phyloP scores from a whole-genome alignment of 768 basidiomycete species.

The Tephrocybe sp. region DNA sequence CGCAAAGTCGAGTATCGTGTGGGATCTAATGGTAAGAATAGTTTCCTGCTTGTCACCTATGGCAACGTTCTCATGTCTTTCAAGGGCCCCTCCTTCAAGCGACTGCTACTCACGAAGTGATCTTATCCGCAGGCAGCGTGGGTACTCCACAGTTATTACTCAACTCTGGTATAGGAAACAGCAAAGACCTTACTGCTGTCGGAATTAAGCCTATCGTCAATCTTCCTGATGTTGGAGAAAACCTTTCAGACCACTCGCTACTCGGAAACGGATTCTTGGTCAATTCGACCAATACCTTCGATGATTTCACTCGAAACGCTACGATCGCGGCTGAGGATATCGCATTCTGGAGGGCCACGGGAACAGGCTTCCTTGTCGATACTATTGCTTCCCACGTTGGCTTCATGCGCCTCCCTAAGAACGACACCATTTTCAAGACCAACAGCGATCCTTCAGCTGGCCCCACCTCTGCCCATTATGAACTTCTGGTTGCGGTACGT shows the following conservation, averaged over 20 bases:
- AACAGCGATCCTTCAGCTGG: constrained; percentile 22
- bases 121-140: constrained; percentile 11
- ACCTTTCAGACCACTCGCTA: constrained; percentile 11
- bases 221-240: constrained; percentile 27
- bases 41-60: not conserved
- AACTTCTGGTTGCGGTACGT: constrained; percentile 14
- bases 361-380: constrained; percentile 21
- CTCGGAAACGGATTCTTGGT: not conserved
- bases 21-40: constrained; percentile 4
- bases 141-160: constrained; percentile 24
- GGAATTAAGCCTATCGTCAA: constrained; percentile 23
- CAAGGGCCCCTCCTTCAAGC: not conserved
- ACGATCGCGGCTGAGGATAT: constrained; percentile 14
- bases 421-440: constrained; percentile 12
- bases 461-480: constrained; percentile 20
- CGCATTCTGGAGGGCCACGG: constrained; percentile 20
- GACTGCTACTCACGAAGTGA: constrained; percentile 8
- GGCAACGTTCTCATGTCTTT: not conserved
- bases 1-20: constrained; percentile 2
- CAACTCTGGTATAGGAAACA: constrained; percentile 33
- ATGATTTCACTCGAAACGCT: constrained; percentile 7
- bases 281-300: constrained; percentile 3
- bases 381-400: constrained; percentile 14
- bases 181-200: constrained; percentile 15
- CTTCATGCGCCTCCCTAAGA: constrained; percentile 17